Evolutionary conservation across 257 asterid species (phyloP), one percentile per base, ranked within the genome.

Genomic region (Marsdenia floribunda): DNA sequence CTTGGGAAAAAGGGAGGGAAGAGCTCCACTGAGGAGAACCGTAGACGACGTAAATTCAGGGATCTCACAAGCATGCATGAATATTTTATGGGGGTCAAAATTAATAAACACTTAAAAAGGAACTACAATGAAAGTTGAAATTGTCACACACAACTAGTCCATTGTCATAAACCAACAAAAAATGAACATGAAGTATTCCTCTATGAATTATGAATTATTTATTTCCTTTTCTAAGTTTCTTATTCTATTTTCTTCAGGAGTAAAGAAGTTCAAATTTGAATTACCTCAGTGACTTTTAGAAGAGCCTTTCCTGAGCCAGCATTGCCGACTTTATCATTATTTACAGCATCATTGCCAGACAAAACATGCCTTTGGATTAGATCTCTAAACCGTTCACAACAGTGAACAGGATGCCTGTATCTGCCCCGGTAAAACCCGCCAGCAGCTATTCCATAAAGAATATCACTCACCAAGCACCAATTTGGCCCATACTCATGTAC

Each of bases 381-480:
- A 74, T 90, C 98, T 91, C 99, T 87, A 81, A 86, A 90, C 80
- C 99, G 91, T 87, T 95, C 99, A 54, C 94, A 89, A 83, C 99
- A 95, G 81, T 92, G 96, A 59, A 86, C 85, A 71, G 93, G 96
- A 83, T 90, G 91, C 65, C 97, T 97, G 78, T 83, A 90, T 85
- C 90, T 86, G 67, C 99, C 99, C 37, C 90, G 82, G 78, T 87
- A 95, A 72, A 77, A 81, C 65, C 99, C 99, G 46, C 99, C 98
- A 71, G 90, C 83, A 66, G 90, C 79, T 85, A 85, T 79, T 44
- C 93, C 94, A 58, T 88, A 81, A 84, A 95, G 77, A 77, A 87
- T 83, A 47, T 92, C 98, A 90, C 98, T 89, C 57, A 86, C 91
- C 83, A 95, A 83, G 76, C 82, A 80, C 99, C 99, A 95, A 73